Evolutionary conservation across 345 rosid genomes (phyloP).

Genomic region (Pistacia vera): DNA sequence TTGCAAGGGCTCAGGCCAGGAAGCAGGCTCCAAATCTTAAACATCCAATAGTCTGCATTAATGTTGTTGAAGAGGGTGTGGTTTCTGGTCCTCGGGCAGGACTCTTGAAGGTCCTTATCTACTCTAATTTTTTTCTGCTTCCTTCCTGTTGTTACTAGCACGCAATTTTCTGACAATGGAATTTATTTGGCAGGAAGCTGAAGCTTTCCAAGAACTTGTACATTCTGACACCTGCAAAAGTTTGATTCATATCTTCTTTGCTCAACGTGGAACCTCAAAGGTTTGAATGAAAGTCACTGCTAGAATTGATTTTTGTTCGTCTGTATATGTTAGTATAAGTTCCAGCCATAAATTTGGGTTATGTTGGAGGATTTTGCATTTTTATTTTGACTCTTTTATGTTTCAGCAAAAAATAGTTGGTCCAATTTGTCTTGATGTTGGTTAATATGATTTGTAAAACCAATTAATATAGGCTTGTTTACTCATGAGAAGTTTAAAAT

Average conservation of each 20-base stretch:
- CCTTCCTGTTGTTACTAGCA: constrained; percentile 6
- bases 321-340: background rate
- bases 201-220: constrained; percentile 60
- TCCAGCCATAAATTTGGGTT: background rate
- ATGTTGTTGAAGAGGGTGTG: constrained; percentile 81
- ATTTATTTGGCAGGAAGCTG: constrained; percentile 65
- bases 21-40: constrained; percentile 80
- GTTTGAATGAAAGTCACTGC: constrained; percentile 34
- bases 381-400: background rate
- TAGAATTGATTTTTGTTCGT: background rate
- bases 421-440: background rate
- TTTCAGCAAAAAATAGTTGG: background rate
- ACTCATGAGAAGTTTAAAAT: background rate
- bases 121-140: constrained; percentile 13
- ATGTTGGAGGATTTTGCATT: background rate
- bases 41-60: constrained; percentile 90
- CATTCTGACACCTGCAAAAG: constrained; percentile 72
- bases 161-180: constrained; percentile 17
- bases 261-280: constrained; percentile 90
- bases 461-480: background rate
- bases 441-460: background rate
- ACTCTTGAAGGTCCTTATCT: constrained; percentile 63
- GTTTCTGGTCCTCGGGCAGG: constrained; percentile 85
- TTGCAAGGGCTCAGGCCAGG: constrained; percentile 72
- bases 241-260: constrained; percentile 87